These are phyloP conservation scores for Favolaschia claudopus DNA, from an alignment of 768 basidiomycete genomes.

Conservation along the genomic window DNA sequence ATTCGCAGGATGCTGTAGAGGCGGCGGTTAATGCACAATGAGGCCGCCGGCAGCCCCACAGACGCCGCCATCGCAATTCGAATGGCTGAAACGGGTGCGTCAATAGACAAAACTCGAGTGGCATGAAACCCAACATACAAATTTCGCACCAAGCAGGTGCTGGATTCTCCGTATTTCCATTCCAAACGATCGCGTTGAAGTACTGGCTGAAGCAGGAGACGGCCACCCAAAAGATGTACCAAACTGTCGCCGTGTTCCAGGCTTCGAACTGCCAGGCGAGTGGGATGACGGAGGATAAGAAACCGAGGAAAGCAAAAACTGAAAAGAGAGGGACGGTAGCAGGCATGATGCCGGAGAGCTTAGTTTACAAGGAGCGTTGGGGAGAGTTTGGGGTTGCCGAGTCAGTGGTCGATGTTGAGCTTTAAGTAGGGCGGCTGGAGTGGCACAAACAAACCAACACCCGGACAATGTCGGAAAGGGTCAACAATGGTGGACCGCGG, in stretches of 20 bases:
- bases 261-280: conserved; percentile 58
- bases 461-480: no score
- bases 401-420: no score
- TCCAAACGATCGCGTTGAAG: conserved; percentile 65
- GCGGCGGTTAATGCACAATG: conserved; percentile 59
- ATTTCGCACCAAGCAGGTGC: conserved; percentile 74
- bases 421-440: no score
- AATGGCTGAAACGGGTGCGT: conserved; percentile 44
- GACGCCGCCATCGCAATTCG: conserved; percentile 53
- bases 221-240: conserved; percentile 54
- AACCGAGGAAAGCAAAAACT: conserved; percentile 45
- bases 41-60: conserved; percentile 52
- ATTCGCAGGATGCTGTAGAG: conserved; percentile 51
- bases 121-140: conserved; percentile 43
- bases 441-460: no score
- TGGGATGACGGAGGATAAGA: conserved; percentile 53
- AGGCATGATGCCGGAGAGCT: no score
- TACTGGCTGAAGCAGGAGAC: conserved; percentile 47
- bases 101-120: conserved; percentile 20
- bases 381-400: no score
- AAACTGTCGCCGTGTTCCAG: conserved; percentile 54
- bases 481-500: no score
- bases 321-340: no score
- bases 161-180: conserved; percentile 43
- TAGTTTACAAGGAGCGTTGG: no score